Evolutionary conservation across 768 basidiomycete species (phyloP).

Genomic region (Lepiota subincarnata): DNA sequence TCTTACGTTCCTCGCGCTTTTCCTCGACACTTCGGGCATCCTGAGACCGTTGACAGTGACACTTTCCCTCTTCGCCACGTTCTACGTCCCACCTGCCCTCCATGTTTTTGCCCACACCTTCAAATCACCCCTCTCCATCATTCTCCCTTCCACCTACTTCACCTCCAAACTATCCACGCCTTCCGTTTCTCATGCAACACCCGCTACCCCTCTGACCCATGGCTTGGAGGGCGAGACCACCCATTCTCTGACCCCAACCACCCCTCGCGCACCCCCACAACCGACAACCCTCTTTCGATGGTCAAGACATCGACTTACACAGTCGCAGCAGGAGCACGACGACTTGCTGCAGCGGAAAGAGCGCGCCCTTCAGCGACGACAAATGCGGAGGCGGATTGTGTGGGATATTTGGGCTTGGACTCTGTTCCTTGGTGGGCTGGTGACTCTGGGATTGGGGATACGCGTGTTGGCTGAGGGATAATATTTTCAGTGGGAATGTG

Average conservation of each 20-base stretch:
- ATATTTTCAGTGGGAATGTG: too few relatives aligned
- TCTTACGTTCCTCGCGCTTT: constrained; percentile 36
- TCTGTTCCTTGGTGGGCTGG: constrained; percentile 8
- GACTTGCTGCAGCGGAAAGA: constrained; percentile 87
- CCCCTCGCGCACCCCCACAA: constrained; percentile 1
- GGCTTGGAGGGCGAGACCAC: neutral
- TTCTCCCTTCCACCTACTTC: constrained; percentile 48
- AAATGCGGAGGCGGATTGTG: constrained; percentile 65
- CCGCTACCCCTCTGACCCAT: constrained; percentile 19
- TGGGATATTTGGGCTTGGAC: constrained; percentile 87
- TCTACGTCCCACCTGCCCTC: constrained; percentile 67
- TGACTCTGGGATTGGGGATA: neutral
- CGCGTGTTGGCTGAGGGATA: neutral
- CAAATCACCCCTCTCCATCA: constrained; percentile 77
- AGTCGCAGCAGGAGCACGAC: constrained; percentile 36
- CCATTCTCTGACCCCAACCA: neutral
- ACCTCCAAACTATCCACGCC: neutral
- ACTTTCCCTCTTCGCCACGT: constrained; percentile 52
- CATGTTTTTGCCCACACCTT: constrained; percentile 85
- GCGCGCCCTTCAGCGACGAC: constrained; percentile 68
- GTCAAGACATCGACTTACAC: constrained; percentile 16
- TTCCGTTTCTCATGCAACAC: neutral
- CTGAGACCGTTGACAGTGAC: constrained; percentile 38
- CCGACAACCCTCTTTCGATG: neutral
- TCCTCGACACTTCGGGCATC: constrained; percentile 10